Conservation (phyloP, 768 basidiomycete genomes). For the Leucosporidium yakuticum region DNA sequence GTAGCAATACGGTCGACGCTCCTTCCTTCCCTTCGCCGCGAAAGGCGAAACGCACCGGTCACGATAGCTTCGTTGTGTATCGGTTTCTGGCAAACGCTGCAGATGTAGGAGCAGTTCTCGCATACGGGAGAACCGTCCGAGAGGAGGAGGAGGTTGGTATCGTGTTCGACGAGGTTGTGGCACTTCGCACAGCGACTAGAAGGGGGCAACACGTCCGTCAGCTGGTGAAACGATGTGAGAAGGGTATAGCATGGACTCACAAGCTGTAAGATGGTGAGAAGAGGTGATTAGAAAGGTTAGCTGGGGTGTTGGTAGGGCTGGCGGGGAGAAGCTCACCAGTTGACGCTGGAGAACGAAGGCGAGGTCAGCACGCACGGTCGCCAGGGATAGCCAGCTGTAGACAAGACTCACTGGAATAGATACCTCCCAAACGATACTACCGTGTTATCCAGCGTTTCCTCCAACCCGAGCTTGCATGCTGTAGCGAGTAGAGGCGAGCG, state of each 20-base stretch:
- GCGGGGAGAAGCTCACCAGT: not conserved
- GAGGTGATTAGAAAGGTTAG: not conserved
- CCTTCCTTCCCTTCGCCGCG: too few species aligned
- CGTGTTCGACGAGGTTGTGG: constrained; percentile 78
- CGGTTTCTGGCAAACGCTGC: constrained; percentile 86
- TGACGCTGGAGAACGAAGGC: not conserved
- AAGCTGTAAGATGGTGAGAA: not conserved
- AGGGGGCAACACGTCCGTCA: not conserved
- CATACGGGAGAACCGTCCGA: constrained; percentile 98
- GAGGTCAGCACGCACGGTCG: not conserved
- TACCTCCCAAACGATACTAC: constrained; percentile 31
- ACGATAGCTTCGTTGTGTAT: constrained; percentile 99
- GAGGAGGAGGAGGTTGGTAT: constrained; percentile 91
- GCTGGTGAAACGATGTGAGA: not conserved
- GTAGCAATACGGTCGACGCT: not conserved
- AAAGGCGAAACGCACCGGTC: constrained; percentile 53
- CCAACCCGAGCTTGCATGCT: constrained; percentile 25
- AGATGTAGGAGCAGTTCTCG: constrained; percentile 86
- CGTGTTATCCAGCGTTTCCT: constrained; percentile 26
- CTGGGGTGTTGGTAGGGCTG: too few species aligned
- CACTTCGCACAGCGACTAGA: constrained; percentile 91
- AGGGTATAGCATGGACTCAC: not conserved
- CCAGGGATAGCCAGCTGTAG: not conserved
- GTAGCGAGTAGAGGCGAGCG: not conserved
- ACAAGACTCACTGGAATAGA: constrained; percentile 24